Percentiles rank a stretch among this genome's conserved stretches.
Conservation (phyloP, 2,329 filamentous ascomycete species). For the Zymoseptoria passerinii region DNA sequence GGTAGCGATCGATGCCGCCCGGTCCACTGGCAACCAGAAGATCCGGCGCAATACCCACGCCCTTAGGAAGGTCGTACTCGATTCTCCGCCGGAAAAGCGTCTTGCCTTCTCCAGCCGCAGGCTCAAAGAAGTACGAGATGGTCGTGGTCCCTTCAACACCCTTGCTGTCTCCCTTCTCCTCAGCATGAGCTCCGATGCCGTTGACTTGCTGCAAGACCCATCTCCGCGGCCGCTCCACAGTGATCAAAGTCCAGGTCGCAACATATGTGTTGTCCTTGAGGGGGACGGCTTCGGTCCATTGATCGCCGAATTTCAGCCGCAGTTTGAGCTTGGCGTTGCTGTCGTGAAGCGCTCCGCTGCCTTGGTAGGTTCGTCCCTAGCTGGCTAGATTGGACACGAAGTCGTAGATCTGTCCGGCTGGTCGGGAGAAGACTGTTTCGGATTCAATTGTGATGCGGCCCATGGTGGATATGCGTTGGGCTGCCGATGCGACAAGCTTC, state of each 20-base stretch:
- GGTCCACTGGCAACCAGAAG: conserved; percentile 8
- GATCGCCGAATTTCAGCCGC: conserved; percentile 1
- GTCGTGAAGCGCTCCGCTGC: conserved; percentile 11
- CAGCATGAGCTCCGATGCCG: conserved; percentile 6
- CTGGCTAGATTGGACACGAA: conserved; percentile 5
- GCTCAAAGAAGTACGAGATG: conserved; percentile 11
- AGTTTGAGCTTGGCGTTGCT: conserved; percentile 2
- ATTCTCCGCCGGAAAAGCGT: conserved; percentile 11
- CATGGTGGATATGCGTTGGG: background rate
- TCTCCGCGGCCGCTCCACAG: conserved; percentile 4
- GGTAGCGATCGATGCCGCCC: conserved; percentile 12
- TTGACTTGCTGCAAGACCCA: conserved; percentile 10
- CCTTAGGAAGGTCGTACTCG: conserved; percentile 8
- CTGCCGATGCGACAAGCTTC: too few species aligned
- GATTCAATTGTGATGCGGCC: conserved; percentile 4
- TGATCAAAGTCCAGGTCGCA: conserved; percentile 7
- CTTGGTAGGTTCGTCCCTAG: conserved; percentile 9
- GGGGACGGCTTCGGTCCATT: conserved; percentile 7
- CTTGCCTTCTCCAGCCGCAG: conserved; percentile 7
- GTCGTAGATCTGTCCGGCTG: conserved; percentile 4
- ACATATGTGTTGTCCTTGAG: conserved; percentile 9
- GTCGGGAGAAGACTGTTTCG: conserved; percentile 4
- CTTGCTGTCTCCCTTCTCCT: conserved; percentile 1
- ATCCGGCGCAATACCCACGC: conserved; percentile 7
- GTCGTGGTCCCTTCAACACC: conserved; percentile 8